Percentiles rank a stretch among this genome's conserved stretches.
phyloP scores from a whole-genome alignment of 805 yeast genomes.

The Nakazawaea siamensis region DNA sequence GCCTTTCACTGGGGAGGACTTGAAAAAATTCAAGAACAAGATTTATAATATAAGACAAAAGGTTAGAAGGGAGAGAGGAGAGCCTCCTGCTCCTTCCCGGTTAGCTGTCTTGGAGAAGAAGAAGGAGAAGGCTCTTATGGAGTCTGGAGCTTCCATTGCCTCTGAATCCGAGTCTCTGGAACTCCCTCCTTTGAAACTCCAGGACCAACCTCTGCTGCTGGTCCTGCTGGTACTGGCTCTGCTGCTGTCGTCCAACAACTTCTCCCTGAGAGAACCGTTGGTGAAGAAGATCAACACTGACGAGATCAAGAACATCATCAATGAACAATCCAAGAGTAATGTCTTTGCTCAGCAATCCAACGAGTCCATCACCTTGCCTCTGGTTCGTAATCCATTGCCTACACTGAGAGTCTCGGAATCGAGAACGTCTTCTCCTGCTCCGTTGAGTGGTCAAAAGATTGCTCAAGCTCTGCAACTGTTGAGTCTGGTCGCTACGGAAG shows the following conservation, averaged over 20 bases:
- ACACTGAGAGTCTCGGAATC: too few species aligned
- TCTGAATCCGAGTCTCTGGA: background rate
- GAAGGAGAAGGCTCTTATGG: background rate
- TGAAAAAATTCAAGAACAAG: conserved; percentile 10
- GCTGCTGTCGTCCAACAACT: background rate
- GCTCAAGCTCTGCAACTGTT: background rate
- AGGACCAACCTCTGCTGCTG: too few species aligned
- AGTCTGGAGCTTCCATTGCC: background rate
- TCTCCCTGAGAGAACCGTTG: background rate
- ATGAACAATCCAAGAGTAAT: background rate
- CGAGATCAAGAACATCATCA: conserved; percentile 8
- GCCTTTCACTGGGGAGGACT: conserved; percentile 6
- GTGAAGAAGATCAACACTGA: conserved; percentile 2
- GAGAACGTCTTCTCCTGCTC: too few species aligned
- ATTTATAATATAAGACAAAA: conserved; percentile 10
- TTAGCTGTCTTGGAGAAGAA: background rate
- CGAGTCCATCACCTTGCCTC: background rate
- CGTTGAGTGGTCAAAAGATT: too few species aligned
- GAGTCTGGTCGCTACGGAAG: background rate
- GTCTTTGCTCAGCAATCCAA: background rate
- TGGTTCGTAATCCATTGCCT: too few species aligned
- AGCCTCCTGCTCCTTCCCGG: background rate
- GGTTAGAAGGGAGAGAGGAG: conserved; percentile 6
- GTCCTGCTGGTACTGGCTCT: background rate
- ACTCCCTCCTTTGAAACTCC: too few species aligned